Base-by-base conservation (phyloP, 2,329 filamentous ascomycete genomes). In the Pezizomycotina sp. region DNA sequence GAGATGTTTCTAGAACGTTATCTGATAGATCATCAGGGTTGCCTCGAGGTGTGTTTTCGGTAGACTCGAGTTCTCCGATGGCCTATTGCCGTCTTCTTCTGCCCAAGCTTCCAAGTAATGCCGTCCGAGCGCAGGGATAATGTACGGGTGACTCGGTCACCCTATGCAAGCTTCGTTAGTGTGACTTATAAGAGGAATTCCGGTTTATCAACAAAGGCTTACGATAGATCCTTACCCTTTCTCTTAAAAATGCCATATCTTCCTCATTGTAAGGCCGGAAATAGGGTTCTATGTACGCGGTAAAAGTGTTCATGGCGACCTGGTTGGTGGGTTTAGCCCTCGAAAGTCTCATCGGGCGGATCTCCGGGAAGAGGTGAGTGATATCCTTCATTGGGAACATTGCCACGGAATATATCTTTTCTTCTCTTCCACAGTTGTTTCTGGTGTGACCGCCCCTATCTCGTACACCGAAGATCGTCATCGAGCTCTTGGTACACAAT, bases 81-180 rank as follows among this genome's bases (percentile, higher is more conserved):
- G 66, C 63, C 82, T 77, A 30, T 70, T 64, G 6, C 81, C 82
- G 52, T 98, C 89, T 55, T 98, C 89, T 48, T 92, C 83, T 0
- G 82, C 77, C 89, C 89, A 98, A 6, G 86, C 65, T 42, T 95
- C 84, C 15, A 70, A 74, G 58, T 95, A 98, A 52, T 82, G 77
- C 55, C 80, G 78, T 28, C 83, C 84, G 14, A 83, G 74, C 47
- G 76, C 75, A 5, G 86, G 83, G 57, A 92, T 82, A 23, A 84
- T 63, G 50, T 93, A 95, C 1, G 86, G 2, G 68, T 74, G 14
- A 76, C 63, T 23, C 89, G 72, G 56, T 98, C 84, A 38, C 84
- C 82, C 51, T 68, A 45, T 21, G 18, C 8, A 35, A 32, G 9
- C 36, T 49, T 26, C 47, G 43, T 40, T 26, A 20, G 18, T 6